Base-by-base conservation (phyloP, 192 early-diverging fungal species). In the Backusella tuberculispora region DNA sequence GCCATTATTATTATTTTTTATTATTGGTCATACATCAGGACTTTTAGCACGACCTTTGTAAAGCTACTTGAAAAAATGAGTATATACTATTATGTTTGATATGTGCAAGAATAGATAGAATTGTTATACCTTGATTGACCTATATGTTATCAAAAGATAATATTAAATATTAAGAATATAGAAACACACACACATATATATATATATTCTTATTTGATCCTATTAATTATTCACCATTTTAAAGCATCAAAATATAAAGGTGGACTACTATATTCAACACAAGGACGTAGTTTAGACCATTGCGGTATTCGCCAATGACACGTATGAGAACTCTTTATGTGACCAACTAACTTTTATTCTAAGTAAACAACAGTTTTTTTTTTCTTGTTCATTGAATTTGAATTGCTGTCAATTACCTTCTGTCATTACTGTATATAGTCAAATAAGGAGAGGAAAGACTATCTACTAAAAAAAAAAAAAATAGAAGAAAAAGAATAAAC, bases 281-380 rank as follows among this genome's bases (percentile, higher is more conserved):
- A 37, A 41, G 38, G 38, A 38, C 65, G 65, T 41, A 66, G 38
- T 9, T 42, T 37, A 40, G 65, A 66, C 65, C 65, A 66, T 42
- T 66, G 65, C n/a, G 65, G 65, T 66, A 66, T 40, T 41, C 65
- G 65, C 65, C 65, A 66, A 66, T 66, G 65, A 66, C 65, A 66
- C 15, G 65, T 38, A 66, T 66, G 65, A 41, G 65, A 66, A 12
- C 65, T 66, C n/a, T 66, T 66, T 37, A 66, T 66, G 8, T 66
- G 65, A 21, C 65, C 65, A 38, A 66, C 65, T 66, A 38, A 26
- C 53, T 60, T 60, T 60, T 26, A 60, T 0, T 26, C 0, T 60
- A 26, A 60, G 21, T 60, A 24, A 60, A 12, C 10, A 34, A 34
- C 29, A 34, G 29, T 34, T 34, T 34, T 34, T 34, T 34, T 2